These are phyloP conservation scores for Nemophila menziesii DNA, from an alignment of 257 asterid genomes.

Conservation along the genomic window DNA sequence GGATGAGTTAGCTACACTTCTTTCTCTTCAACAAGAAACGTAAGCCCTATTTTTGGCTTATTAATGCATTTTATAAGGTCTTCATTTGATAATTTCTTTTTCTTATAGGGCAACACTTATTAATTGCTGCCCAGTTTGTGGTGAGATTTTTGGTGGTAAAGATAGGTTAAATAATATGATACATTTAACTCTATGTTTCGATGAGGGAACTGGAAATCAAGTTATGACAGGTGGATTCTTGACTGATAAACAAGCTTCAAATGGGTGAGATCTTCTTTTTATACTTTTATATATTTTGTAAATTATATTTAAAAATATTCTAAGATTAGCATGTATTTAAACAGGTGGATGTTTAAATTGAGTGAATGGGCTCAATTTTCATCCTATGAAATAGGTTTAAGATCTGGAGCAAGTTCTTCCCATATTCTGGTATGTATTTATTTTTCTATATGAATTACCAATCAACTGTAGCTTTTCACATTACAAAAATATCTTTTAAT, in stretches of 20 bases:
- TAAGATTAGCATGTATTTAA: constrained; percentile 13
- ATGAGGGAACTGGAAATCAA: constrained; percentile 97
- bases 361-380: constrained; percentile 97
- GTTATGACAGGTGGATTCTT: constrained; percentile 97
- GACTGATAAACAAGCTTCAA: constrained; percentile 95
- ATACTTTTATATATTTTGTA: constrained; percentile 2
- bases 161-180: constrained; percentile 66
- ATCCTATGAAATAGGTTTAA: constrained; percentile 88
- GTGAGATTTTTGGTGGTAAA: constrained; percentile 71
- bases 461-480: neutral
- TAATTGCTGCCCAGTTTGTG: constrained; percentile 96
- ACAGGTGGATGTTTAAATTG: constrained; percentile 96
- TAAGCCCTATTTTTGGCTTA: constrained; percentile 19
- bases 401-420: constrained; percentile 88
- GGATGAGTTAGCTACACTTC: constrained; percentile 94
- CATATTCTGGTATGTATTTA: constrained; percentile 72
- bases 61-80: no score
- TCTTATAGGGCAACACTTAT: constrained; percentile 68
- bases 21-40: constrained; percentile 84
- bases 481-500: constrained; percentile 3
- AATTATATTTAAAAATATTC: constrained; percentile 13
- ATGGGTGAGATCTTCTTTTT: constrained; percentile 48
- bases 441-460: constrained; percentile 2
- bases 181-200: constrained; percentile 92
- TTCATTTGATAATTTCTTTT: neutral